Base-by-base conservation (phyloP, 306 rosid species). In the Hippophae tibetana region DNA sequence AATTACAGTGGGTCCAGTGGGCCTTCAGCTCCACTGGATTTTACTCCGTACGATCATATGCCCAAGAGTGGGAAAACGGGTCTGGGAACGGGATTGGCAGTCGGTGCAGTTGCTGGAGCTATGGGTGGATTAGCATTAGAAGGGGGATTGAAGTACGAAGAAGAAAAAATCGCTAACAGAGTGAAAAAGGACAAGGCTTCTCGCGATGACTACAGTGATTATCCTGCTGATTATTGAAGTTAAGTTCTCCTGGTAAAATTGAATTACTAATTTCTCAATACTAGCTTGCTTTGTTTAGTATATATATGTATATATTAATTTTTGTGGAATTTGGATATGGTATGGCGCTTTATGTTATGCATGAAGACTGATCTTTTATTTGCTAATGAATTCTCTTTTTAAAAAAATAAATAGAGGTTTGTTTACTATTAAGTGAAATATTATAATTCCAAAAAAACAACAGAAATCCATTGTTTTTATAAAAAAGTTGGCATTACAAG, bases 71-170 rank as follows among this genome's bases (percentile, higher is more conserved):
- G 69, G 54, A 83, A 74, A 65, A 44, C 81, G 81, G 86, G 88
- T 18, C 5, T 76, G 63, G 90, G 90, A 3, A 18, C 90, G 1
- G 90, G 94, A 54, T 72, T 85, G 9, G 86, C 89, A 6, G 85
- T 77, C 18, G 94, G 90, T 6, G 96, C 94, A 12, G 86, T 72
- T 8, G 83, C 90, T 6, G 95, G 95, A 52, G 79, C 79, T 7
- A 7, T 89, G 54, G 84, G 90, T 8, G 94, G 86, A 27, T 70
- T 89, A 44, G 86, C 90, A 14, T 56, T 89, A 49, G 90, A 84
- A 3, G 97, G 85, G 52, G 89, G 86, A 42, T 69, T 75, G 67
- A 77, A 72, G 65, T 89, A 77, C 44, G 89, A 89, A 64, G 90
- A 85, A 69, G 86, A 79, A 2, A 83, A 76, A 69, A 62, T 85